Evolutionary conservation across 2,329 filamentous ascomycete species (phyloP).

Genomic region (Beauveria australis): DNA sequence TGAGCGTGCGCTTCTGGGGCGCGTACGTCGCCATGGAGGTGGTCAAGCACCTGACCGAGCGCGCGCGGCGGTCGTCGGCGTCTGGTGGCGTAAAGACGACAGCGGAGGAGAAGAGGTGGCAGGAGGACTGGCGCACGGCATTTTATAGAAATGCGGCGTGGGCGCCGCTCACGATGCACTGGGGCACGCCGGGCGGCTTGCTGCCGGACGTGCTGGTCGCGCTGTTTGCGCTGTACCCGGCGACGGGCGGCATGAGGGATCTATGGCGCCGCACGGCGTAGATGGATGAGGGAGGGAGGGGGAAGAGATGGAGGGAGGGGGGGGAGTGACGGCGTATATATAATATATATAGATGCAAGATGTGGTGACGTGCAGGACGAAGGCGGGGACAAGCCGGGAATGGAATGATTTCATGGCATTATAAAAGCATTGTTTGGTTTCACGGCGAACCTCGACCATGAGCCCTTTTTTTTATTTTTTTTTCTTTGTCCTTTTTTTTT

Average conservation of each 20-base stretch:
- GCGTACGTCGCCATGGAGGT: conserved; percentile 71
- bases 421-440: neutral
- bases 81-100: conserved; percentile 20
- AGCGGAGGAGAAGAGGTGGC: conserved; percentile 33
- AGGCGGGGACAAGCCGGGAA: neutral
- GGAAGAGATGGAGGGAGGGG: neutral
- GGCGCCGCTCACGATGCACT: conserved; percentile 78
- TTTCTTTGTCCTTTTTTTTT: neutral
- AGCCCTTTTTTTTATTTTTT: neutral
- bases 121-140: conserved; percentile 52
- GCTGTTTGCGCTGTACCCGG: conserved; percentile 36
- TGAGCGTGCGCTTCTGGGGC: conserved; percentile 75
- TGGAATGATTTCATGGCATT: neutral
- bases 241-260: conserved; percentile 35
- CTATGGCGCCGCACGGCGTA: conserved; percentile 34
- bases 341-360: neutral
- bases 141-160: conserved; percentile 65
- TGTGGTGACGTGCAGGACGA: neutral
- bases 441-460: neutral
- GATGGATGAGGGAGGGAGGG: neutral
- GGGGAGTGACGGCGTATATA: neutral
- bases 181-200: conserved; percentile 60
- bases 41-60: conserved; percentile 49
- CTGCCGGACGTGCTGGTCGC: conserved; percentile 34
- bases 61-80: conserved; percentile 25